Evolutionary conservation across 768 basidiomycete genomes (phyloP).

Genomic region (Macrocybe gigantea): DNA sequence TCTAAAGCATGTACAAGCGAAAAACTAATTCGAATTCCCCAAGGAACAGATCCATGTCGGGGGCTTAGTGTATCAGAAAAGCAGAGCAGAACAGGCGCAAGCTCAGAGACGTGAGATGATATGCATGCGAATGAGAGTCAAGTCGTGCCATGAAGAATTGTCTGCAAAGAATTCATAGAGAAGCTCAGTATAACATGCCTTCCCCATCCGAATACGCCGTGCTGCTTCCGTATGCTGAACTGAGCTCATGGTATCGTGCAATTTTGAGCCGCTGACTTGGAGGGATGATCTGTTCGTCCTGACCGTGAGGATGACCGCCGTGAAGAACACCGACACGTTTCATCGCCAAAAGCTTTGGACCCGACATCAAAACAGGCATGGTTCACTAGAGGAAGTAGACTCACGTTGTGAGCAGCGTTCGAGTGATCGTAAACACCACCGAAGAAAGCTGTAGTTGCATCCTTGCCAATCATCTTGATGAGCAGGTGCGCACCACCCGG

Average conservation of each 20-base stretch:
- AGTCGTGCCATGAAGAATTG: too few species aligned
- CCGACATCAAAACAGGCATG: not conserved
- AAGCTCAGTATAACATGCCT: constrained; percentile 26
- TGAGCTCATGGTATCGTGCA: constrained; percentile 55
- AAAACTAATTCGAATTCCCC: too few species aligned
- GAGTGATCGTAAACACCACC: constrained; percentile 89
- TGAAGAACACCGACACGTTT: constrained; percentile 62
- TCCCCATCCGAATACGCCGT: constrained; percentile 56
- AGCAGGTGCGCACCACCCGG: constrained; percentile 86
- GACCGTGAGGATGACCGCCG: constrained; percentile 51
- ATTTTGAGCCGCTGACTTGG: constrained; percentile 71
- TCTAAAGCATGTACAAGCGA: too few species aligned
- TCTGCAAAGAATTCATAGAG: not conserved
- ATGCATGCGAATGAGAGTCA: too few species aligned
- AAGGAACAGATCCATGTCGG: too few species aligned
- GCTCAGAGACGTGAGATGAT: too few species aligned
- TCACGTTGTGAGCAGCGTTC: constrained; percentile 80
- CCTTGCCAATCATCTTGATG: constrained; percentile 81
- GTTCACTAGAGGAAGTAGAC: constrained; percentile 12
- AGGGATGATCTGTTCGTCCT: constrained; percentile 61
- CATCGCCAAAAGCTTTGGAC: constrained; percentile 47
- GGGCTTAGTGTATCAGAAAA: too few species aligned
- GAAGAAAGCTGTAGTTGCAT: constrained; percentile 92
- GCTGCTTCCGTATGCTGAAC: constrained; percentile 47
- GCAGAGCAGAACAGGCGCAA: too few species aligned